Conservation (phyloP, 345 rosid species). For the Dipteronia sinensis region DNA sequence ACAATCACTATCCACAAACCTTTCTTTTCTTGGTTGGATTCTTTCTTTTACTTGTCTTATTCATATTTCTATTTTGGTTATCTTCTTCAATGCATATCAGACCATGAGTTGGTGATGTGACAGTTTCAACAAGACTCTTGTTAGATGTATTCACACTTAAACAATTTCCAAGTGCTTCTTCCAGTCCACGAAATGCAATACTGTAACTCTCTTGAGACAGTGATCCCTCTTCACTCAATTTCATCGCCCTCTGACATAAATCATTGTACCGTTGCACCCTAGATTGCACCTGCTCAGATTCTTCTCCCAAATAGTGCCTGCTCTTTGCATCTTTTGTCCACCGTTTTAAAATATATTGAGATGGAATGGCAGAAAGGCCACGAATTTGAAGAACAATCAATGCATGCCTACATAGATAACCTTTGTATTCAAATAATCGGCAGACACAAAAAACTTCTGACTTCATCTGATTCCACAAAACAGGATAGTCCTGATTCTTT, state of each 20-base stretch:
- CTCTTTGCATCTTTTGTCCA: slow-evolving; percentile 63
- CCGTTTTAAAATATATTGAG: slow-evolving; percentile 49
- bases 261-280: slow-evolving; percentile 55
- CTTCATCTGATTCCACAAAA: slow-evolving; percentile 45
- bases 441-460: slow-evolving; percentile 49
- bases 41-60: slow-evolving; percentile 55
- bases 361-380: slow-evolving; percentile 47
- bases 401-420: slow-evolving; percentile 61
- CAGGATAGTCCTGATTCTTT: slow-evolving; percentile 46
- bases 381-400: slow-evolving; percentile 59
- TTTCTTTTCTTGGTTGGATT: slow-evolving; percentile 57
- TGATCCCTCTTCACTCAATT: slow-evolving; percentile 60
- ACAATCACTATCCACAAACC: slow-evolving; percentile 28
- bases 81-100: slow-evolving; percentile 53
- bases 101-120: slow-evolving; percentile 43
- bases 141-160: slow-evolving; percentile 41
- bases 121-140: slow-evolving; percentile 46
- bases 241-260: slow-evolving; percentile 47
- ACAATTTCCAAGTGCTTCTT: slow-evolving; percentile 48
- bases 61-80: slow-evolving; percentile 36
- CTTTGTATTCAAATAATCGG: slow-evolving; percentile 49
- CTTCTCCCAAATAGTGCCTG: slow-evolving; percentile 40
- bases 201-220: slow-evolving; percentile 51
- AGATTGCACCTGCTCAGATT: slow-evolving; percentile 46
- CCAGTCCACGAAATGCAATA: slow-evolving; percentile 45